Conservation (phyloP, 1,284 basidiomycete genomes). For the Leccinum angustisporum region DNA sequence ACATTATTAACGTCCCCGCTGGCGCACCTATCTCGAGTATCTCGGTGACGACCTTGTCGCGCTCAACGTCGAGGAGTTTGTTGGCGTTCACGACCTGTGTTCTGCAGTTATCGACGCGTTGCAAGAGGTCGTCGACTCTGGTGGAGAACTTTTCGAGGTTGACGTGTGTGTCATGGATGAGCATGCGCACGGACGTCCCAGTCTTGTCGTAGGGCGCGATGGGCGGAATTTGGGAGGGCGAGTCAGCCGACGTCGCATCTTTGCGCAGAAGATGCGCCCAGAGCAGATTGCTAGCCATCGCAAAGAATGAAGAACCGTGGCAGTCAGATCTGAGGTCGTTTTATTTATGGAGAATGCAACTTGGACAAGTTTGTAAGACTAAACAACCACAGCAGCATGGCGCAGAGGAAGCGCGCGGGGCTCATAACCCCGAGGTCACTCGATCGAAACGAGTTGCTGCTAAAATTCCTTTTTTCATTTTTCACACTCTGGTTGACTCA, state of each 20-base stretch:
- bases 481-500: too few relatives aligned
- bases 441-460: conserved; percentile 42
- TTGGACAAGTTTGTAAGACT: fast-evolving
- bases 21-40: conserved; percentile 45
- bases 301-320: too few relatives aligned
- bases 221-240: conserved; percentile 31
- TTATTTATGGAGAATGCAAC: neutral
- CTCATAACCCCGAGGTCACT: conserved; percentile 43
- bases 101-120: conserved; percentile 42
- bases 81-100: conserved; percentile 45
- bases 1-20: neutral
- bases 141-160: conserved; percentile 60
- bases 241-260: conserved; percentile 29
- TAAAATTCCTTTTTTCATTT: conserved; percentile 16
- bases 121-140: conserved; percentile 45
- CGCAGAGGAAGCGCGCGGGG: conserved; percentile 42
- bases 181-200: conserved; percentile 62
- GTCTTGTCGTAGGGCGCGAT: conserved; percentile 59
- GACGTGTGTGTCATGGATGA: conserved; percentile 66
- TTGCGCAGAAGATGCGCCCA: conserved; percentile 53
- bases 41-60: conserved; percentile 44
- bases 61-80: conserved; percentile 45
- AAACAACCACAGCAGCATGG: conserved; percentile 33
- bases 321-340: neutral
- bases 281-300: conserved; percentile 33